Percentiles rank a stretch among this genome's conserved stretches.
Evolutionary conservation across 495 filamentous ascomycete species (phyloP).

Genomic region (Gamarada debralockiae): DNA sequence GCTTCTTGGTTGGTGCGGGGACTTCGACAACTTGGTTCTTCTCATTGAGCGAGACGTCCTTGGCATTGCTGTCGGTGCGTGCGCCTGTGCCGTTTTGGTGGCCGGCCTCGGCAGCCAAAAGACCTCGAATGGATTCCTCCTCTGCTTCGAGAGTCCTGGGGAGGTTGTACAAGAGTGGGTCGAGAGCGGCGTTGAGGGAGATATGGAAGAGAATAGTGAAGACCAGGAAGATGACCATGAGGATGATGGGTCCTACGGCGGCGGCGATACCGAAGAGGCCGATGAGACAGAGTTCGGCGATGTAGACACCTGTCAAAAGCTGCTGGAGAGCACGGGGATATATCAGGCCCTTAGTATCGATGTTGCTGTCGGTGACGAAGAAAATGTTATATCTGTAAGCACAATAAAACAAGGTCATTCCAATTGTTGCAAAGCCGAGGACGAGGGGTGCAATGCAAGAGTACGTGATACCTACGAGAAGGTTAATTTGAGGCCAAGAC

Average conservation of each 20-base stretch:
- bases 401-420: constrained; percentile 82
- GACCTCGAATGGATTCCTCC: constrained; percentile 54
- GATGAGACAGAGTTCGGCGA: constrained; percentile 81
- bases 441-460: constrained; percentile 88
- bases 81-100: neutral
- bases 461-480: constrained; percentile 67
- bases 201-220: constrained; percentile 81
- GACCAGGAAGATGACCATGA: constrained; percentile 80
- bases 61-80: constrained; percentile 25
- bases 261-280: constrained; percentile 77
- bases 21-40: constrained; percentile 25
- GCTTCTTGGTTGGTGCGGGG: constrained; percentile 31
- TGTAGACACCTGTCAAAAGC: constrained; percentile 81
- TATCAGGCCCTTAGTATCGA: constrained; percentile 88
- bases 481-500: constrained; percentile 15
- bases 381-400: constrained; percentile 95
- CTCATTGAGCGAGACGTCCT: constrained; percentile 25
- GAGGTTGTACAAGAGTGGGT: constrained; percentile 78
- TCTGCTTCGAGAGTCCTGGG: constrained; percentile 57
- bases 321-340: constrained; percentile 92
- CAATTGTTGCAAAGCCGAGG: constrained; percentile 80
- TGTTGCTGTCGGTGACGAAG: constrained; percentile 77
- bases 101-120: constrained; percentile 31
- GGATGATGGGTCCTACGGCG: constrained; percentile 70
- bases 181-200: constrained; percentile 71